phyloP scores from a whole-genome alignment of 306 rosid genomes.

The Cicer arietinum region DNA sequence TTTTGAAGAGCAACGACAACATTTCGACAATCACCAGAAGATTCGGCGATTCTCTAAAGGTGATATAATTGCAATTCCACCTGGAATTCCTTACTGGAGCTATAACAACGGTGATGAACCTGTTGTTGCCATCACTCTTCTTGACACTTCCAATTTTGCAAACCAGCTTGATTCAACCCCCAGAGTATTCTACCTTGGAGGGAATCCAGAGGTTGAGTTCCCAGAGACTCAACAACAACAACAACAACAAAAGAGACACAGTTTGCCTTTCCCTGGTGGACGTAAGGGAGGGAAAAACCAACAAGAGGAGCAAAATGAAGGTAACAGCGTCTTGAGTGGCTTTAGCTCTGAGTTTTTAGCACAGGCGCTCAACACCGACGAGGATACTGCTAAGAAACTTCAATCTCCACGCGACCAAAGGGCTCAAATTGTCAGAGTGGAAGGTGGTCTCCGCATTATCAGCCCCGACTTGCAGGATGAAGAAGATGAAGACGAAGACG shows the following conservation, averaged over 20 bases:
- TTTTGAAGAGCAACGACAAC: constrained; percentile 1
- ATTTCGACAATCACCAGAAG: constrained; percentile 46
- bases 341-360: constrained; percentile 46
- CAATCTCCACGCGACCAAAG: constrained; percentile 42
- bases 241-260: background rate
- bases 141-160: constrained; percentile 45
- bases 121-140: constrained; percentile 50
- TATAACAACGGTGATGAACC: constrained; percentile 35
- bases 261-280: background rate
- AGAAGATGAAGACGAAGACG: constrained; percentile 7
- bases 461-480: constrained; percentile 43
- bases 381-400: constrained; percentile 44
- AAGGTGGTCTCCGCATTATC: constrained; percentile 43
- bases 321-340: constrained; percentile 48
- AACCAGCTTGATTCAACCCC: constrained; percentile 74
- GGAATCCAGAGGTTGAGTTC: constrained; percentile 60
- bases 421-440: constrained; percentile 52
- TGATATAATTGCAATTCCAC: constrained; percentile 41
- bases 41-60: constrained; percentile 32
- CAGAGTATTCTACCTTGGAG: constrained; percentile 70
- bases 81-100: constrained; percentile 50
- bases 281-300: constrained; percentile 33
- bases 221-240: constrained; percentile 4
- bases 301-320: constrained; percentile 3
- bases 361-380: constrained; percentile 44